Base-by-base conservation (phyloP, 352 stramenopile species). In the Thalassiosira livingstoniorum region DNA sequence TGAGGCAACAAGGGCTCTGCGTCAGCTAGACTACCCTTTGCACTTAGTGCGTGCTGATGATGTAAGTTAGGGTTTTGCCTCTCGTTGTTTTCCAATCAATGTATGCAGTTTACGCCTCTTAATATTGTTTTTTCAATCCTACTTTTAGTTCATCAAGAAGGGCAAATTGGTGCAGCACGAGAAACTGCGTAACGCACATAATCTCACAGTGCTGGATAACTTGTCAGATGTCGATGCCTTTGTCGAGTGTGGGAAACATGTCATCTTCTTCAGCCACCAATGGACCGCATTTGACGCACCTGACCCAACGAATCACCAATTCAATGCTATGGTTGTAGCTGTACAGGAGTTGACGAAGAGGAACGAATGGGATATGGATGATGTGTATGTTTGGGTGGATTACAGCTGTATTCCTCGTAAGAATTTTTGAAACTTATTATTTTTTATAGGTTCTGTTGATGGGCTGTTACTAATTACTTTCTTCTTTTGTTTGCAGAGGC, bases 371-470 rank as follows among this genome's bases (percentile, higher is more conserved):
- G 54, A 87, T 77, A 57, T 87, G 1, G 75, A 57, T 31, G 68
- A 89, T 42, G 58, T 87, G 0, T 89, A 70, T 35, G 62, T 89
- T 51, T 89, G 82, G 82, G 51, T 89, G 10, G 82, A 89, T 42
- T 89, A 78, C 39, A 78, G 64, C 7, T 77, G 57, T 18, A 89
- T 89, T 37, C 78, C 82, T 37, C 82, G n/a, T n/a, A n/a, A n/a
- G n/a, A n/a, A n/a, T n/a, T n/a, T n/a, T n/a, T n/a, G n/a, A n/a
- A n/a, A n/a, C n/a, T n/a, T n/a, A n/a, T n/a, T n/a, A n/a, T n/a
- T n/a, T n/a, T n/a, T n/a, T n/a, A n/a, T n/a, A n/a, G n/a, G n/a
- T n/a, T n/a, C n/a, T n/a, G n/a, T n/a, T n/a, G n/a, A n/a, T n/a
- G n/a, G n/a, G n/a, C n/a, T n/a, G n/a, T n/a, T n/a, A n/a, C n/a